phyloP scores from a whole-genome alignment of 2,329 filamentous ascomycete genomes.

The Fusarium praegraminearum region DNA sequence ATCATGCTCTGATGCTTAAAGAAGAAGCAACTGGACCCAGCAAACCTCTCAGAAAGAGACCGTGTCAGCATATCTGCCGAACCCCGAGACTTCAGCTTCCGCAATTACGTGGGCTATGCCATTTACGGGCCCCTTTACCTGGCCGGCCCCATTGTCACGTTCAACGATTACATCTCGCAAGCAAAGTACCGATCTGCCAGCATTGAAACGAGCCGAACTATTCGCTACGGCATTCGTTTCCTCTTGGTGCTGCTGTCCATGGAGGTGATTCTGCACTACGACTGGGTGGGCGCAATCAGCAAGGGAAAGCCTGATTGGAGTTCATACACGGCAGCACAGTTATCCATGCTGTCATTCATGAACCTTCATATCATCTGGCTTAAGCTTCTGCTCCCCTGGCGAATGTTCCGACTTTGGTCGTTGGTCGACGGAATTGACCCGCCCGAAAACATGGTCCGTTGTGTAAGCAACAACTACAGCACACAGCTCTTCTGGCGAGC shows the following conservation, averaged over 20 bases:
- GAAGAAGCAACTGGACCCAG: slow-evolving; percentile 96
- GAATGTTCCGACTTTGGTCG: slow-evolving; percentile 98
- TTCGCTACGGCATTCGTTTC: slow-evolving; percentile 87
- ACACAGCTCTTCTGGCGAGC: slow-evolving; percentile 92
- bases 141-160: slow-evolving; percentile 92
- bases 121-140: slow-evolving; percentile 95
- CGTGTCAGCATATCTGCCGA: slow-evolving; percentile 82
- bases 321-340: slow-evolving; percentile 85
- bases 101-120: slow-evolving; percentile 89
- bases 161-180: slow-evolving; percentile 97
- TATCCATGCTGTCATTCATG: slow-evolving; percentile 92
- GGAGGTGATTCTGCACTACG: slow-evolving; percentile 91
- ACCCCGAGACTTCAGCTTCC: slow-evolving; percentile 77
- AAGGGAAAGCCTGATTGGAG: slow-evolving; percentile 84
- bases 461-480: slow-evolving; percentile 94
- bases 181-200: slow-evolving; percentile 78
- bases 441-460: slow-evolving; percentile 98
- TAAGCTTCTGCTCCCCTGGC: slow-evolving; percentile 95
- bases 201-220: slow-evolving; percentile 76
- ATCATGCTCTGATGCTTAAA: slow-evolving; percentile 74
- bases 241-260: slow-evolving; percentile 83
- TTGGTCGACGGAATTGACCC: slow-evolving; percentile 92
- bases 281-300: slow-evolving; percentile 94
- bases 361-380: slow-evolving; percentile 98
- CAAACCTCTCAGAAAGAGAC: slow-evolving; percentile 88